Evolutionary conservation across 306 rosid genomes (phyloP).

Genomic region (Leucaena leucocephala): DNA sequence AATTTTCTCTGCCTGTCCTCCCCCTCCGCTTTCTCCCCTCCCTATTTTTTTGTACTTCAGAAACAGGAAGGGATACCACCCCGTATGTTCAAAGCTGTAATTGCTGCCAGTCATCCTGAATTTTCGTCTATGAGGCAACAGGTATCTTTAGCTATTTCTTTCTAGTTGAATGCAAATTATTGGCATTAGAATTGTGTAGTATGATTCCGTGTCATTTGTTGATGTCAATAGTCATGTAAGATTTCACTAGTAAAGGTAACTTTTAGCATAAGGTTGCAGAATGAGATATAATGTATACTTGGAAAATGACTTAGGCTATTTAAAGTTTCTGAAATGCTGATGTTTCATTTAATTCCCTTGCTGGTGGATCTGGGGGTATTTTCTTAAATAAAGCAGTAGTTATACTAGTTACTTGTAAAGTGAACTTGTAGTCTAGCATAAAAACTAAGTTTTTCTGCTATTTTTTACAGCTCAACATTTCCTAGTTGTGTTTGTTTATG

Average conservation of each 20-base stretch:
- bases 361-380: background rate
- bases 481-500: background rate
- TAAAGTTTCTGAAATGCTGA: background rate
- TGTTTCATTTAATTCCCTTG: background rate
- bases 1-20: slow-evolving; percentile 21
- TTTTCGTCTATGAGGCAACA: slow-evolving; percentile 94
- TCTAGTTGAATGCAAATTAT: background rate
- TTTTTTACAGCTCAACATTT: background rate
- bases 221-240: background rate
- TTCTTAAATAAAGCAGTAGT: background rate
- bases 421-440: background rate
- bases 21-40: background rate
- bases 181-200: slow-evolving; percentile 6
- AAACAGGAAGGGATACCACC: slow-evolving; percentile 88
- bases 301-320: background rate
- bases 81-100: slow-evolving; percentile 88
- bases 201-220: slow-evolving; percentile 12
- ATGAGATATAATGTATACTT: background rate
- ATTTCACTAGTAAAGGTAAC: slow-evolving; percentile 21
- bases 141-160: slow-evolving; percentile 53
- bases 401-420: background rate
- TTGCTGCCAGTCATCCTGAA: slow-evolving; percentile 97
- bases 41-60: slow-evolving; percentile 43
- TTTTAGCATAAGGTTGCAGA: slow-evolving; percentile 6
- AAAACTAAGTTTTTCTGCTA: background rate